Conservation (phyloP, 2,329 filamentous ascomycete genomes). For the Botrytis cinerea region DNA sequence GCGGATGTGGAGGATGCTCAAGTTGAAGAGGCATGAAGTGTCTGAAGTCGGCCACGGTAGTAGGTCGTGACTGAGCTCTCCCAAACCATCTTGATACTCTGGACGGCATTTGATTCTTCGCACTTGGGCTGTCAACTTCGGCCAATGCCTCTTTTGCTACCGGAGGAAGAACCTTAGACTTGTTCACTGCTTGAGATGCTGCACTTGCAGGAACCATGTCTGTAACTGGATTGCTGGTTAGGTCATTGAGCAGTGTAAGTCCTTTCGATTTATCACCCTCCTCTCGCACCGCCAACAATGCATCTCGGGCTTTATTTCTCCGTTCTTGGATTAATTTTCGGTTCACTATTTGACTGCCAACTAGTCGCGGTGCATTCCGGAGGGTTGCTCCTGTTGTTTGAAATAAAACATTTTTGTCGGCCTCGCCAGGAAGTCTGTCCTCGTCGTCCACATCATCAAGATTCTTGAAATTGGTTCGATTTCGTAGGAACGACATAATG, state of each 20-base stretch:
- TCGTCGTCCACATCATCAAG: constrained; percentile 3
- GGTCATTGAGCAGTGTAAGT: neutral
- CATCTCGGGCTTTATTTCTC: constrained; percentile 10
- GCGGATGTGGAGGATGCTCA: constrained; percentile 27
- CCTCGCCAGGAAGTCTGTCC: neutral
- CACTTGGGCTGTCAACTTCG: neutral
- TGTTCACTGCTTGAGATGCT: neutral
- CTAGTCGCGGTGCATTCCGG: neutral
- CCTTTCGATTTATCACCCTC: neutral
- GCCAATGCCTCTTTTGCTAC: neutral
- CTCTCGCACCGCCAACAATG: neutral
- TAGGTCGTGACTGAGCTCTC: neutral
- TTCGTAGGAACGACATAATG: constrained; percentile 9
- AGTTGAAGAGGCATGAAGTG: constrained; percentile 27
- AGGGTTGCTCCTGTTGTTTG: neutral
- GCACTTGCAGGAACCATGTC: constrained; percentile 5
- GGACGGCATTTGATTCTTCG: neutral
- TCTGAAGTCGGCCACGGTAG: constrained; percentile 18
- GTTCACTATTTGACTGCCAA: neutral
- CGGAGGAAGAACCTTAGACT: neutral
- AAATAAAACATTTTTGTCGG: constrained; percentile 2
- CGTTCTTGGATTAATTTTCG: neutral
- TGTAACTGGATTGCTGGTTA: constrained; percentile 9
- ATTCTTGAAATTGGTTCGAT: neutral
- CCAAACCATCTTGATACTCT: neutral